Conservation (phyloP, 345 rosid species). For the Syzygium oleosum region DNA sequence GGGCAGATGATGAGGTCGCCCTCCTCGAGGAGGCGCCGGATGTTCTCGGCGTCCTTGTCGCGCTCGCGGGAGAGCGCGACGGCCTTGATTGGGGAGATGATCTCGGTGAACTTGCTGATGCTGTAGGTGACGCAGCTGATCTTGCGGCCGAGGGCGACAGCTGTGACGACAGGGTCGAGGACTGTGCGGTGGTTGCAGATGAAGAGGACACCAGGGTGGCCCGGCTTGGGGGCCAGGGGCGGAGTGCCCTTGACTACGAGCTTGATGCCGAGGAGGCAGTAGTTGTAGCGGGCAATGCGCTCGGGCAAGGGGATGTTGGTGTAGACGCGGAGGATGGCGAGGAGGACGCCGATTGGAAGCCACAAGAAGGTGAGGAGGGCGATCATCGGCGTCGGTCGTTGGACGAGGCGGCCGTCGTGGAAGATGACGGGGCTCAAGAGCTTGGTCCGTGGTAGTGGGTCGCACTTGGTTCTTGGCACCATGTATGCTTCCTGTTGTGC, state of each 20-base stretch:
- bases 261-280: slow-evolving; percentile 46
- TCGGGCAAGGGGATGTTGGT: slow-evolving; percentile 61
- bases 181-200: slow-evolving; percentile 88
- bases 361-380: slow-evolving; percentile 63
- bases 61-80: slow-evolving; percentile 92
- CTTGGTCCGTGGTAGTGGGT: slow-evolving; percentile 67
- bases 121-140: slow-evolving; percentile 96
- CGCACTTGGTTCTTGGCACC: slow-evolving; percentile 57
- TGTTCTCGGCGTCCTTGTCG: slow-evolving; percentile 65
- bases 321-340: slow-evolving; percentile 52
- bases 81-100: slow-evolving; percentile 79
- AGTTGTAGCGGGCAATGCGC: slow-evolving; percentile 48
- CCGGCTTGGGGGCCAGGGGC: slow-evolving; percentile 67
- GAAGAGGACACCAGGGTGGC: slow-evolving; percentile 76
- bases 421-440: slow-evolving; percentile 60
- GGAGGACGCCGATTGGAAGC: slow-evolving; percentile 54
- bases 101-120: slow-evolving; percentile 77
- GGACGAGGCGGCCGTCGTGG: slow-evolving; percentile 68
- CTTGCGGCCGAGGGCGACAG: slow-evolving; percentile 77
- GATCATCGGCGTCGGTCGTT: slow-evolving; percentile 55
- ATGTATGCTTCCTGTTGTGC: slow-evolving; percentile 54
- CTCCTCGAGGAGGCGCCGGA: slow-evolving; percentile 66
- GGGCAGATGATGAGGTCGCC: slow-evolving; percentile 94
- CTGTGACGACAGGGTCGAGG: slow-evolving; percentile 71
- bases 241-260: slow-evolving; percentile 53